Base-by-base conservation (phyloP, 2,329 filamentous ascomycete genomes). In the Zelopaecilomyces penicillatus region DNA sequence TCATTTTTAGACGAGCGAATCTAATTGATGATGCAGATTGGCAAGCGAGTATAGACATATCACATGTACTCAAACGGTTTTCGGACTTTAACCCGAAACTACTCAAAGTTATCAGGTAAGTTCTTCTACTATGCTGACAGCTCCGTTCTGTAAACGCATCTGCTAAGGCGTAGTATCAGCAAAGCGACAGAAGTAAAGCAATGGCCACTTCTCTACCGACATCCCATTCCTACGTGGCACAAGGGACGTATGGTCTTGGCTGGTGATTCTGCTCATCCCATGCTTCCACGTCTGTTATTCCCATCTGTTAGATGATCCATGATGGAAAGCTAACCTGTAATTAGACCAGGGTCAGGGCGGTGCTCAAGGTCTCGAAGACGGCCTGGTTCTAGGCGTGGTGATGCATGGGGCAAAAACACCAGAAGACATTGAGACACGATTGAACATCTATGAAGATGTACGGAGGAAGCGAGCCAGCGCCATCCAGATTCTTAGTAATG, bases 401-500 rank as follows among this genome's bases (percentile, higher is more conserved):
- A 50, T 67, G 6, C 42, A 54, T 3, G 48, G 52, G n/a, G 53
- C 55, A 2, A 42, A 36, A 41, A 46, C 49, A 4, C 26, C 50
- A 4, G n/a, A 43, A 1, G 54, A 59, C 1, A 49, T 62, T 28
- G 47, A 51, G 29, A 37, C 47, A 9, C 50, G 59, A 4, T 45
- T 63, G 2, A 35, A 43, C 3, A 37, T 60, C 3, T 63, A 60
- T 38, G 52, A 56, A 9, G 44, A 48, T 1, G 39, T 58, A 5
- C 55, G 60, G 2, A 47, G 54, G 12, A 55, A 55, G 38, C 48
- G 63, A 8, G 57, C 62, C 1, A 61, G 60, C 10, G 58, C 53
- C 2, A 61, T 67, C n/a, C 65, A 68, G 43, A 56, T 69, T 36
- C 56, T 70, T 39, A 64, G 60, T 36, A 65, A 67, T 38, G 60